These are phyloP conservation scores for Dentipellis fragilis DNA, from an alignment of 768 basidiomycete species.

Conservation along the genomic window DNA sequence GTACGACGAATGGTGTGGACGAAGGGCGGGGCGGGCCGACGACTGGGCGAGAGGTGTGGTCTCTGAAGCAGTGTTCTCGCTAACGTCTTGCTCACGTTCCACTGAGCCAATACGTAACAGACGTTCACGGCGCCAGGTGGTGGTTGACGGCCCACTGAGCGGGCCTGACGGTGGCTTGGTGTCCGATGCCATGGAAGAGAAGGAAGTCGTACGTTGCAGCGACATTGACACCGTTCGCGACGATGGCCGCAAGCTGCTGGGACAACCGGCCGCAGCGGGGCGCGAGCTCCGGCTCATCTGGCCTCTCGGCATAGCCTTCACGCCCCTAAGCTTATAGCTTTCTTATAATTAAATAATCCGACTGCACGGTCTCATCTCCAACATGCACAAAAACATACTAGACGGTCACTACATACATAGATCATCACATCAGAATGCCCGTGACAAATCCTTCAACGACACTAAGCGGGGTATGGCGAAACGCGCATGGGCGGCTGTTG, in stretches of 20 bases:
- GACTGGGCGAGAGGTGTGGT: conserved; percentile 21
- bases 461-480: neutral
- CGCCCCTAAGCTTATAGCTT: neutral
- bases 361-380: neutral
- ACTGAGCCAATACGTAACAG: conserved; percentile 41
- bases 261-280: neutral
- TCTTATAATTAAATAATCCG: neutral
- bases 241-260: neutral
- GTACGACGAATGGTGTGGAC: conserved; percentile 31
- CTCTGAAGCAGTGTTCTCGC: conserved; percentile 22
- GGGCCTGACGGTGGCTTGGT: conserved; percentile 23
- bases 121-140: conserved; percentile 51
- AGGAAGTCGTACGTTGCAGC: neutral
- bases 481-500: neutral
- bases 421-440: neutral
- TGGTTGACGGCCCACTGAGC: conserved; percentile 41
- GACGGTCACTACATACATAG: neutral
- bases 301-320: neutral
- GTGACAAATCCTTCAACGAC: neutral
- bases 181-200: neutral
- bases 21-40: conserved; percentile 14
- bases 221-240: neutral
- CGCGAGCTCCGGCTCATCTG: neutral
- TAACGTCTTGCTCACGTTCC: neutral
- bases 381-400: neutral